phyloP scores from a whole-genome alignment of 2,329 filamentous ascomycete genomes.

The Parafenestella ontariensis region DNA sequence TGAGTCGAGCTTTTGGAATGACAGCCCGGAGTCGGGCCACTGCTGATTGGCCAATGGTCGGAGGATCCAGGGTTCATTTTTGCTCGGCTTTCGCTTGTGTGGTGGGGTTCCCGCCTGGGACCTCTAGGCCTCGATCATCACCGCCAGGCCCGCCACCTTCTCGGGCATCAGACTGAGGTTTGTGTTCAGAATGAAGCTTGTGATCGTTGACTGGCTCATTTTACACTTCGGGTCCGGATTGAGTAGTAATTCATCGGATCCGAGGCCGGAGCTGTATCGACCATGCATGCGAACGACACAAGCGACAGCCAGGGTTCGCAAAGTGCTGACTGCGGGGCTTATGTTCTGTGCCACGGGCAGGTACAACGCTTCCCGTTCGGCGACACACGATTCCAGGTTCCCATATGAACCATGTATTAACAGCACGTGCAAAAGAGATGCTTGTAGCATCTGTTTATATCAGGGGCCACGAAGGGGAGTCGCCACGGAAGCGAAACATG shows the following conservation, averaged over 20 bases:
- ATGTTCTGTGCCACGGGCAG: conserved; percentile 1
- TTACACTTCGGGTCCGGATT: neutral
- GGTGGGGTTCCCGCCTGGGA: conserved; percentile 2
- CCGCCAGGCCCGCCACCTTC: conserved; percentile 5
- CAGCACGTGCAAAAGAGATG: neutral
- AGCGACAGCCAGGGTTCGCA: neutral
- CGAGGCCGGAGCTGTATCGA: neutral
- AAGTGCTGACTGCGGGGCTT: conserved; percentile 2
- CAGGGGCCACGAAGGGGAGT: neutral
- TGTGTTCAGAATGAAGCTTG: neutral
- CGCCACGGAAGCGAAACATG: neutral
- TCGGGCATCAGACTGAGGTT: neutral
- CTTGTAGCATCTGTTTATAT: neutral
- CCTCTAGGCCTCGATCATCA: conserved; percentile 3
- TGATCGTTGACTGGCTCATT: neutral
- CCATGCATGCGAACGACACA: neutral
- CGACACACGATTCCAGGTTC: neutral
- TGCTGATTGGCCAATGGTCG: conserved; percentile 32
- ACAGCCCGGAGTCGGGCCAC: conserved; percentile 29
- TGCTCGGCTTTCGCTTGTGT: conserved; percentile 4
- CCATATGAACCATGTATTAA: neutral
- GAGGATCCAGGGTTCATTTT: conserved; percentile 13
- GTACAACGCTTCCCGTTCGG: neutral
- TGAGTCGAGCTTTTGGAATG: conserved; percentile 36
- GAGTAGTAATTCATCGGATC: neutral